Percentiles rank a stretch among this genome's conserved stretches.
Conservation (phyloP, 1,284 basidiomycete genomes). For the Takashimella koratensis region DNA sequence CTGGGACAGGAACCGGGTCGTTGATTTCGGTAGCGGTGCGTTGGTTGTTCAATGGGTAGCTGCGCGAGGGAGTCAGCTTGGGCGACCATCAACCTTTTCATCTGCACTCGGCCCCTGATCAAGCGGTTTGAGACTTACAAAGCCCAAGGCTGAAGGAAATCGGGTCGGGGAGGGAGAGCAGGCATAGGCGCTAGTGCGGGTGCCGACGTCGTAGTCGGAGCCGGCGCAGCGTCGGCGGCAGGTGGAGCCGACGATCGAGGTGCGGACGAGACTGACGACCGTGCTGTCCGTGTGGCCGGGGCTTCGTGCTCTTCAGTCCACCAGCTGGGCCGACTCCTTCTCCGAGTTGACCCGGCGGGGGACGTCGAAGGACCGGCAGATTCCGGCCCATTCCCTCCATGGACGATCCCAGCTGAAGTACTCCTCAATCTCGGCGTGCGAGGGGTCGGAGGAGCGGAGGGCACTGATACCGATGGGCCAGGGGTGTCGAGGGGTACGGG, state of each 20-base stretch:
- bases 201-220: not conserved
- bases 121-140: constrained; percentile 12
- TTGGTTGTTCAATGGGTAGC: constrained; percentile 27
- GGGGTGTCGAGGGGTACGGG: not conserved
- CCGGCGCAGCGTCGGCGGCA: not conserved
- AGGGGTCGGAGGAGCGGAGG: not conserved
- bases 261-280: not conserved
- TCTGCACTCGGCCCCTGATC: not conserved
- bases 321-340: not conserved
- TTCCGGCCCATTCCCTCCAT: not conserved
- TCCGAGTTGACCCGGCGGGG: not conserved
- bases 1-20: constrained; percentile 6
- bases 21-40: not conserved
- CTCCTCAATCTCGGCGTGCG: not conserved
- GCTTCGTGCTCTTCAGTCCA: not conserved
- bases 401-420: no score
- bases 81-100: no score
- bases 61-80: constrained; percentile 1
- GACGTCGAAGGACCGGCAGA: not conserved
- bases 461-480: not conserved
- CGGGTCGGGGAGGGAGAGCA: not conserved
- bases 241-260: not conserved
- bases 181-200: not conserved
- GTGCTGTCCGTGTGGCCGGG: not conserved
- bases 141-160: constrained; percentile 13